These are phyloP conservation scores for Clavispora santaluciae DNA, from an alignment of 805 yeast genomes.

Conservation along the genomic window DNA sequence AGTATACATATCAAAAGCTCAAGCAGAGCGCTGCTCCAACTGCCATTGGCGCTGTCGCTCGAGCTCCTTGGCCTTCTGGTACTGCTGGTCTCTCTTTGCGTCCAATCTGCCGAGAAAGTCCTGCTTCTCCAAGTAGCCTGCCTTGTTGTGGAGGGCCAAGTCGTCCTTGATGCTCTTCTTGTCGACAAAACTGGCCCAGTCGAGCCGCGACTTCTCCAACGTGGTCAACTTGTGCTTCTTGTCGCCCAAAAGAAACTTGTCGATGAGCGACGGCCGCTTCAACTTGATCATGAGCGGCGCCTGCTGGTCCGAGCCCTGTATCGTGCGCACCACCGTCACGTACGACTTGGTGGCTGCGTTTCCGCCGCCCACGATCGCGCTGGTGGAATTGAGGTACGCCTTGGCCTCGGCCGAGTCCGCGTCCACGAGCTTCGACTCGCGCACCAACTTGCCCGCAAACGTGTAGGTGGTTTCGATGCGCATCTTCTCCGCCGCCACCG, in stretches of 20 bases:
- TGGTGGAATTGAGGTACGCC: slow-evolving; percentile 63
- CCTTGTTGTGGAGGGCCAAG: slow-evolving; percentile 72
- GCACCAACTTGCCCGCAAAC: slow-evolving; percentile 81
- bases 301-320: slow-evolving; percentile 28
- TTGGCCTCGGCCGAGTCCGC: slow-evolving; percentile 80
- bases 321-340: slow-evolving; percentile 31
- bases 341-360: slow-evolving; percentile 18
- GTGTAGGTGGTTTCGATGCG: slow-evolving; percentile 74
- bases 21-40: slow-evolving; percentile 9
- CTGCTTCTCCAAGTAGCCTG: slow-evolving; percentile 87
- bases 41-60: slow-evolving; percentile 25
- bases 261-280: slow-evolving; percentile 71
- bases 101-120: slow-evolving; percentile 81
- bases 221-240: slow-evolving; percentile 78
- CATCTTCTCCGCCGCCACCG: slow-evolving; percentile 24
- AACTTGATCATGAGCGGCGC: slow-evolving; percentile 46
- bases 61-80: slow-evolving; percentile 38
- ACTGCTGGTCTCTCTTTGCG: slow-evolving; percentile 46
- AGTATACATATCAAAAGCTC: background rate
- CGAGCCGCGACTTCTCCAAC: slow-evolving; percentile 85
- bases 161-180: slow-evolving; percentile 81
- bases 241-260: slow-evolving; percentile 63
- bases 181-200: slow-evolving; percentile 94
- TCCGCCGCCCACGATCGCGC: slow-evolving; percentile 19
- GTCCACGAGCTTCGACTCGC: slow-evolving; percentile 76